Evolutionary conservation across 1,139 yeast genomes (phyloP), one percentile per base, ranked within the genome.

Genomic region (Debaryomyces fabryi): DNA sequence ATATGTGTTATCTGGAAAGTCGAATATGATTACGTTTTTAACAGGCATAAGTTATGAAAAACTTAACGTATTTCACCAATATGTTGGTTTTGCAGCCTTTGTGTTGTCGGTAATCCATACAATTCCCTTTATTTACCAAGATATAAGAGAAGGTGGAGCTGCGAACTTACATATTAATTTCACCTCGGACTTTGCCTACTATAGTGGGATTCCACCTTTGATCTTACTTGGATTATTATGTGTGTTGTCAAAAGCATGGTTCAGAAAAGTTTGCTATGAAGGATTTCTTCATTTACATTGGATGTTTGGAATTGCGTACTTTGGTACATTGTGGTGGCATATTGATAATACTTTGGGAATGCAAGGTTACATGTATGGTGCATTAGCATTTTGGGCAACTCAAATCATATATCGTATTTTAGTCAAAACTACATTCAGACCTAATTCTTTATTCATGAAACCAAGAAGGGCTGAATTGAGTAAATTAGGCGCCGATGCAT

Each of bases 31-130:
- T 38, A 71, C 82, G 6, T 62, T 70, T 10, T 56, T 80, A n/a
- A 80, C 85, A 0, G 86, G 85, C 9, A 68, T 81, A 23, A 71
- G 82, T 42, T 81, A 82, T 56, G 86, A 82, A 52, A 80, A 79
- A 56, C 60, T 82, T 52, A 81, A 81, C 54, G 69, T 71, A 25
- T 68, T 71, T 52, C 86, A 82, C 55, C 82, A 81, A 54, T 81
- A 77, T 68, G 73, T 71, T 16, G 78, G 75, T 2, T 67, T 71
- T 12, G 62, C 74, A 1, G 71, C 80, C 9, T 68, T 83, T 34
- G 66, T 82, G 8, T 71, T 83, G 24, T 68, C 79, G 0, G 50
- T 82, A 54, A 72, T 82, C 18, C 89, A 83, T 57, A 70, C 82
- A 2, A 63, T 82, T 42, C 85, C 87, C 1, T 83, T 82, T 58